Evolutionary conservation across 2,329 filamentous ascomycete genomes (phyloP).

Genomic region (Dothistroma septosporum): DNA sequence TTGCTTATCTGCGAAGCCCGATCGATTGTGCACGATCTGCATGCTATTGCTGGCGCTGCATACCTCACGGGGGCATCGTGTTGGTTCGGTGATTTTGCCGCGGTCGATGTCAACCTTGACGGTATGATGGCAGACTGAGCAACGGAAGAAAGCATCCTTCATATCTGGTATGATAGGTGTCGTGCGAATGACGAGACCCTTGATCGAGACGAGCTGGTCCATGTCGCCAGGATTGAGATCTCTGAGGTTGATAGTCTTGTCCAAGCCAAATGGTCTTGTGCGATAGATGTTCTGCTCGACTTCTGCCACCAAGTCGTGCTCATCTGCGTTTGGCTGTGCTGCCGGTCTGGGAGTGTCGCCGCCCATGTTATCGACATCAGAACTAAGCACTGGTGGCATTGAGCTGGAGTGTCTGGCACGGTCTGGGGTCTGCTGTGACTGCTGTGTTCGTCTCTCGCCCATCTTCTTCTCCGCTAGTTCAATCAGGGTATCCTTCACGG

Average conservation of each 20-base stretch:
- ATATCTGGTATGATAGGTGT: constrained; percentile 98
- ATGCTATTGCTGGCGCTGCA: constrained; percentile 90
- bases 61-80: constrained; percentile 74
- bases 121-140: constrained; percentile 86
- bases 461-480: constrained; percentile 80
- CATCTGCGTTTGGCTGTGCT: constrained; percentile 36
- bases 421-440: constrained; percentile 26
- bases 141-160: constrained; percentile 98
- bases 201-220: constrained; percentile 92
- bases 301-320: constrained; percentile 69
- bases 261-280: constrained; percentile 83
- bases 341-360: constrained; percentile 34
- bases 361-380: constrained; percentile 56
- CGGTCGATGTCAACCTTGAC: constrained; percentile 88
- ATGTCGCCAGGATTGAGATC: constrained; percentile 94
- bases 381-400: constrained; percentile 72
- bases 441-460: constrained; percentile 53
- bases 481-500: constrained; percentile 87
- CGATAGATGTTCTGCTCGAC: constrained; percentile 77
- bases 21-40: constrained; percentile 97
- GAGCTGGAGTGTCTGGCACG: constrained; percentile 57
- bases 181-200: constrained; percentile 90
- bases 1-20: constrained; percentile 92
- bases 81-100: constrained; percentile 93
- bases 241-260: constrained; percentile 82